Percentiles rank a stretch among this genome's conserved stretches.
These are phyloP conservation scores for Simplicillium sp. DNA, from an alignment of 2,329 filamentous ascomycete genomes.

Conservation along the genomic window DNA sequence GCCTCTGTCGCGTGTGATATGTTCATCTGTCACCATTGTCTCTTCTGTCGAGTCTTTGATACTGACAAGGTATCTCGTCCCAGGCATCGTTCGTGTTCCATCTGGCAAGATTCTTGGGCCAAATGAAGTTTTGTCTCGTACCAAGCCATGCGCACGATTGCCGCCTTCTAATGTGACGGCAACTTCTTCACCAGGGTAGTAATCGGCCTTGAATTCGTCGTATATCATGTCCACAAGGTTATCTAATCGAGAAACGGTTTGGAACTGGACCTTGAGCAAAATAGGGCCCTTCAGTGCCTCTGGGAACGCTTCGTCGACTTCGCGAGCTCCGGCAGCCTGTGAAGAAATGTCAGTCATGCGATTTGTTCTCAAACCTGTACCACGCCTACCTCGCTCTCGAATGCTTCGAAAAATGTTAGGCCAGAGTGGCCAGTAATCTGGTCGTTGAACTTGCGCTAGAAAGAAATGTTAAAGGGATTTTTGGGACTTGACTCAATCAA, in stretches of 20 bases:
- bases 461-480: slow-evolving; percentile 5
- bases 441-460: slow-evolving; percentile 80
- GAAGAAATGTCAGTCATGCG: not conserved
- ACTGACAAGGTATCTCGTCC: slow-evolving; percentile 73
- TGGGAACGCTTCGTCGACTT: slow-evolving; percentile 87
- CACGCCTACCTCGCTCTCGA: slow-evolving; percentile 73
- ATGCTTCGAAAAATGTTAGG: slow-evolving; percentile 84
- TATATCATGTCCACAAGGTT: slow-evolving; percentile 61
- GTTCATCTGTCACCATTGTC: slow-evolving; percentile 68
- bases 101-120: slow-evolving; percentile 50
- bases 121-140: slow-evolving; percentile 80
- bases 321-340: slow-evolving; percentile 68
- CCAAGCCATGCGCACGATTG: slow-evolving; percentile 61
- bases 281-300: slow-evolving; percentile 87
- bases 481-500: slow-evolving; percentile 10
- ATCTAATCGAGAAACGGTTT: slow-evolving; percentile 80
- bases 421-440: slow-evolving; percentile 91
- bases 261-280: slow-evolving; percentile 83
- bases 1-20: slow-evolving; percentile 80
- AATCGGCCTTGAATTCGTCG: slow-evolving; percentile 78
- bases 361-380: slow-evolving; percentile 3
- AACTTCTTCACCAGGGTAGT: slow-evolving; percentile 81
- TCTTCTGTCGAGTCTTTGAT: slow-evolving; percentile 63
- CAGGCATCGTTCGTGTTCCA: slow-evolving; percentile 60
- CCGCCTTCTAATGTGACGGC: slow-evolving; percentile 61